Evolutionary conservation across 805 yeast species (phyloP), one percentile per base, ranked within the genome.

Genomic region (Tetrapisispora namnaoensis): DNA sequence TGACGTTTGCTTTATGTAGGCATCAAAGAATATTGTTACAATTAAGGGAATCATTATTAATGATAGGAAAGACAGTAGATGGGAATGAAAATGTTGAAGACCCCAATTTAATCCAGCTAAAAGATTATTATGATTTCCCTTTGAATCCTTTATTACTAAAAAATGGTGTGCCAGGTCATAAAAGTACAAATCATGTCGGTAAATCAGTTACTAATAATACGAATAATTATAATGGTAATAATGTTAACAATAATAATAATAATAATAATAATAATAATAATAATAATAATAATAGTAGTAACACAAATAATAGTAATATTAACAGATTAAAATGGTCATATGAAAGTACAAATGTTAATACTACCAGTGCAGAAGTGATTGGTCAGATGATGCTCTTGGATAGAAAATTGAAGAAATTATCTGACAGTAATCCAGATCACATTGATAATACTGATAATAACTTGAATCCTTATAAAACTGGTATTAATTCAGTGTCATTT

Each of bases 1-100:
- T 83, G 51, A 57, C 82, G 9, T 80, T 72, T 56, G 69, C 77
- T 0, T 57, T 83, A 8, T 52, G 66, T 5, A 67, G 69, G 38
- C 68, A 71, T 53, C 71, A 67, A 47, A 56, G 54, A 21, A 51
- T 68, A 7, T 53, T 70, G 20, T 34, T 51, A n/a, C 67, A 63
- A 46, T 48, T 63, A 2, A 55, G 49, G 17, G 61, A 58, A 37
- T 52, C 61, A 14, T 49, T 63, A 11, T 51, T 51, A 13, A 49
- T 51, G 8, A 56, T 62, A 24, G 55, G 60, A 2, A 55, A 53
- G 37, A 48, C 54, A 16, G 48, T 57, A 9, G 48, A 51, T 22
- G 51, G 51, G 8, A 46, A 37, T 13, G 27, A 13, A 36, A 18
- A 14, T 28, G 11, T 20, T 13, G 39, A 46, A 6, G 28, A 28